phyloP scores from a whole-genome alignment of 495 filamentous ascomycete species.

The Hyaloscypha hepaticicola region DNA sequence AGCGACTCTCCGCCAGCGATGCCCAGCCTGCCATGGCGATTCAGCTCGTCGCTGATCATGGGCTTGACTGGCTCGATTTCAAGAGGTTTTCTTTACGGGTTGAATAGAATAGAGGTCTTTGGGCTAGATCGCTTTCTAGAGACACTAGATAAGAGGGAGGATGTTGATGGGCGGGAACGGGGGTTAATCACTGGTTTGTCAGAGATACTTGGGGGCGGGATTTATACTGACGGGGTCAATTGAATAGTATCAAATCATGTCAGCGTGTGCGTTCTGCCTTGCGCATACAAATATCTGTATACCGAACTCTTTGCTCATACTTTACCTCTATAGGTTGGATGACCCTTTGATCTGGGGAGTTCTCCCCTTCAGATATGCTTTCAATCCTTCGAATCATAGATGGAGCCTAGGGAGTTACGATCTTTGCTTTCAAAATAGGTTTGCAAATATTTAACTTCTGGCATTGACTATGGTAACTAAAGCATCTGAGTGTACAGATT shows the following conservation, averaged over 20 bases:
- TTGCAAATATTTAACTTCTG: conserved; percentile 12
- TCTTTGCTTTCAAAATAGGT: conserved; percentile 81
- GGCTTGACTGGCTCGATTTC: conserved; percentile 47
- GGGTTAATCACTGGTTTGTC: conserved; percentile 81
- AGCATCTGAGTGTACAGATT: conserved; percentile 38
- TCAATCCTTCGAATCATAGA: conserved; percentile 70
- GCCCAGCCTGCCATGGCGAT: conserved; percentile 53
- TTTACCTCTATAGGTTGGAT: conserved; percentile 63
- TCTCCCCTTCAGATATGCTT: conserved; percentile 68
- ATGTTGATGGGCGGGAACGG: conserved; percentile 64
- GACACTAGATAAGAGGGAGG: conserved; percentile 68
- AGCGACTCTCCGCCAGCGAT: conserved; percentile 21
- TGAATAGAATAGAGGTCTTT: conserved; percentile 60
- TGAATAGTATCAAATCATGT: conserved; percentile 86
- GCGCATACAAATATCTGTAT: background rate
- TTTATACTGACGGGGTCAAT: background rate
- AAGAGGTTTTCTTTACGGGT: conserved; percentile 44
- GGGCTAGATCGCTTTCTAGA: conserved; percentile 74
- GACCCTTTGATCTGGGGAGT: conserved; percentile 93
- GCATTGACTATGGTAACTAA: conserved; percentile 5
- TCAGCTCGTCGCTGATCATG: conserved; percentile 54
- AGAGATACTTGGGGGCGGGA: conserved; percentile 2
- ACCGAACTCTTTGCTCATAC: conserved; percentile 7
- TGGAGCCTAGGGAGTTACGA: conserved; percentile 91
- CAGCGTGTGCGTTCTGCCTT: conserved; percentile 74